Conservation (phyloP, 2,329 filamentous ascomycete genomes). For the Colletotrichum viniferum region DNA sequence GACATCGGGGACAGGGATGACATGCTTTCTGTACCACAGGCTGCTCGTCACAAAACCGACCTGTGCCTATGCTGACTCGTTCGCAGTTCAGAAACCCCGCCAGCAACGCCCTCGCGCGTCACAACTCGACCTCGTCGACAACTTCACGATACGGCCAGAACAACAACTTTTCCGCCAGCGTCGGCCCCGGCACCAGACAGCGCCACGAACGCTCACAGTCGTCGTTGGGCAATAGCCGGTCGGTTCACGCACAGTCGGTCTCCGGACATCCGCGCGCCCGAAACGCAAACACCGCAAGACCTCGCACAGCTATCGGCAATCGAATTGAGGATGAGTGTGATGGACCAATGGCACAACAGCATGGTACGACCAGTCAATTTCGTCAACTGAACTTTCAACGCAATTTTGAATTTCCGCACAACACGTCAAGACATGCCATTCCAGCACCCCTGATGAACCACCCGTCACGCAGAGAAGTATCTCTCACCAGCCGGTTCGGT, state of each 20-base stretch:
- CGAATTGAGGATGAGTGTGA: slow-evolving; percentile 44
- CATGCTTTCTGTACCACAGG: slow-evolving; percentile 2
- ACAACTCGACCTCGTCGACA: slow-evolving; percentile 36
- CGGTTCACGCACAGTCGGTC: slow-evolving; percentile 32
- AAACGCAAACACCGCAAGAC: slow-evolving; percentile 37
- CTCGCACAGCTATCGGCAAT: slow-evolving; percentile 44
- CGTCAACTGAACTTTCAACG: slow-evolving; percentile 6
- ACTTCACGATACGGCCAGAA: slow-evolving; percentile 28
- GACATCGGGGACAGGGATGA: slow-evolving; percentile 9
- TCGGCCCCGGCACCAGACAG: slow-evolving; percentile 50
- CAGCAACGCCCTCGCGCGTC: slow-evolving; percentile 31
- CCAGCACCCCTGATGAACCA: slow-evolving; percentile 27
- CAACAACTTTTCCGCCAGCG: slow-evolving; percentile 60
- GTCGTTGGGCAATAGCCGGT: slow-evolving; percentile 51
- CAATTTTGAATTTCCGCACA: slow-evolving; percentile 14
- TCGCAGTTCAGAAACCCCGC: slow-evolving; percentile 35
- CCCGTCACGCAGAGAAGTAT: slow-evolving; percentile 46
- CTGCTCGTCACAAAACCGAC: background rate
- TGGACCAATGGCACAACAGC: slow-evolving; percentile 28
- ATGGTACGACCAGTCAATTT: slow-evolving; percentile 37
- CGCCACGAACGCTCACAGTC: slow-evolving; percentile 56
- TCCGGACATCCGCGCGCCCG: slow-evolving; percentile 43
- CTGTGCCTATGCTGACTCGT: slow-evolving; percentile 1
- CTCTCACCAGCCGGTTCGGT: slow-evolving; percentile 41
- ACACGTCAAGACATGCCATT: slow-evolving; percentile 30